These are phyloP conservation scores for Xylaria sp. DNA, from an alignment of 2,329 filamentous ascomycete species.

Conservation along the genomic window DNA sequence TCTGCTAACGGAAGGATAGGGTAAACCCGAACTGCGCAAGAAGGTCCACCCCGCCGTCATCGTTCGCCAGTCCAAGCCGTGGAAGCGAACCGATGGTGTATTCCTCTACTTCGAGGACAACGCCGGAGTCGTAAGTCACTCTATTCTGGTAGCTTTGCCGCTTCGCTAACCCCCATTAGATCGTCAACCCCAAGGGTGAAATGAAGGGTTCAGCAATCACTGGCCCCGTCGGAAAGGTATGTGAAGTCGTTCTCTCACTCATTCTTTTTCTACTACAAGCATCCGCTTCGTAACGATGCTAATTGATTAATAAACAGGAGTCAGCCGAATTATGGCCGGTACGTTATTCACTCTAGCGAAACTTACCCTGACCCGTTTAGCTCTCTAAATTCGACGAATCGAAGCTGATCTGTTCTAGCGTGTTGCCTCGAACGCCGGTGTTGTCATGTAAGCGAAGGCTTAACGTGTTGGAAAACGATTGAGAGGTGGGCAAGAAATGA, in stretches of 20 bases:
- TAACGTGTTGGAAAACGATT: not conserved
- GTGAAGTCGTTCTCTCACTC: not conserved
- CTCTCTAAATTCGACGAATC: not conserved
- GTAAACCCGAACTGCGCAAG: slow-evolving; percentile 99
- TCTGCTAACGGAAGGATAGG: slow-evolving; percentile 50
- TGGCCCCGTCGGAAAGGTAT: slow-evolving; percentile 5
- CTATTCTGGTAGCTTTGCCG: not conserved
- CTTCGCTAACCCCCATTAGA: not conserved
- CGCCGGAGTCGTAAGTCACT: slow-evolving; percentile 88
- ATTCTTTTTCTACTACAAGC: not conserved
- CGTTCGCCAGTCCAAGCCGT: slow-evolving; percentile 79
- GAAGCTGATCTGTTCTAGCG: slow-evolving; percentile 6
- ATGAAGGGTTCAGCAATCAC: slow-evolving; percentile 12
- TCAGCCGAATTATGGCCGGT: slow-evolving; percentile 12
- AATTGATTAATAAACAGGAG: not conserved
- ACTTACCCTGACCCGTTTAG: not conserved
- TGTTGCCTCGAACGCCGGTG: slow-evolving; percentile 3
- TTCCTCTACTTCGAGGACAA: slow-evolving; percentile 99
- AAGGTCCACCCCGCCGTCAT: slow-evolving; percentile 99
- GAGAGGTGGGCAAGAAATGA: not conserved
- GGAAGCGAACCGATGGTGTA: slow-evolving; percentile 97
- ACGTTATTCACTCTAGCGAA: not conserved
- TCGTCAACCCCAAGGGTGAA: slow-evolving; percentile 6
- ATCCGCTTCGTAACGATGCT: not conserved
- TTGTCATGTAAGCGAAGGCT: slow-evolving; percentile 5